These are phyloP conservation scores for Stagonosporopsis cucurbitacearum DNA, from an alignment of 2,329 filamentous ascomycete species.

Conservation along the genomic window DNA sequence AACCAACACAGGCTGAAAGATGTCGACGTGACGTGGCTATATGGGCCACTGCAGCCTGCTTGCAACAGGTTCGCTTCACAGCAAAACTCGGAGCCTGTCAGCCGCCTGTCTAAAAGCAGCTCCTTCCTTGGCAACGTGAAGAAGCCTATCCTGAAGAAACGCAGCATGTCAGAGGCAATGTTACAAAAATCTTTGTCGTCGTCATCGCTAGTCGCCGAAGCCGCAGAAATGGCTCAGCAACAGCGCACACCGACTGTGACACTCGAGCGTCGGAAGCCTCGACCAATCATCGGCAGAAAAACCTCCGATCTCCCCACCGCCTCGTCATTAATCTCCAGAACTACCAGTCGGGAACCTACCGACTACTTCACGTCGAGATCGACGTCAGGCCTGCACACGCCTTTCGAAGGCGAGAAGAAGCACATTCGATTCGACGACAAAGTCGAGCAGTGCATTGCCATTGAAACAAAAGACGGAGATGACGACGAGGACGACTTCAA, in stretches of 20 bases:
- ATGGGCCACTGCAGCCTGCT: slow-evolving; percentile 85
- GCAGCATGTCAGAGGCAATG: slow-evolving; percentile 95
- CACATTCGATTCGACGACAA: slow-evolving; percentile 98
- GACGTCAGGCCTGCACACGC: slow-evolving; percentile 74
- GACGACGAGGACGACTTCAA: slow-evolving; percentile 62
- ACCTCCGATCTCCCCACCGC: slow-evolving; percentile 70
- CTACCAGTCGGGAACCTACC: slow-evolving; percentile 66
- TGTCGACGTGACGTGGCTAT: slow-evolving; percentile 96
- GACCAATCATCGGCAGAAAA: slow-evolving; percentile 64
- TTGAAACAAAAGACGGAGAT: slow-evolving; percentile 83
- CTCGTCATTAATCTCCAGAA: slow-evolving; percentile 67
- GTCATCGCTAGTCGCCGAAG: slow-evolving; percentile 88
- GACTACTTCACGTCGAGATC: slow-evolving; percentile 70
- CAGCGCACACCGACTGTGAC: slow-evolving; percentile 69
- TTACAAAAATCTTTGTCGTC: slow-evolving; percentile 86
- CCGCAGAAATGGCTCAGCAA: slow-evolving; percentile 82
- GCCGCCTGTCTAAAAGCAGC: slow-evolving; percentile 64
- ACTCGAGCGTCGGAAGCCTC: slow-evolving; percentile 58
- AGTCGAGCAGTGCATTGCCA: slow-evolving; percentile 93
- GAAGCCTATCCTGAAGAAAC: slow-evolving; percentile 95
- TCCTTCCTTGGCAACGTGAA: slow-evolving; percentile 71
- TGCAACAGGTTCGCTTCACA: slow-evolving; percentile 60
- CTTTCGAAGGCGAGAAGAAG: slow-evolving; percentile 68
- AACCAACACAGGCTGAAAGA: slow-evolving; percentile 79
- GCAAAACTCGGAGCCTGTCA: slow-evolving; percentile 58